Percentiles rank a stretch among this genome's conserved stretches.
phyloP scores from a whole-genome alignment of 768 basidiomycete genomes.

The Leucosporidium scottii region DNA sequence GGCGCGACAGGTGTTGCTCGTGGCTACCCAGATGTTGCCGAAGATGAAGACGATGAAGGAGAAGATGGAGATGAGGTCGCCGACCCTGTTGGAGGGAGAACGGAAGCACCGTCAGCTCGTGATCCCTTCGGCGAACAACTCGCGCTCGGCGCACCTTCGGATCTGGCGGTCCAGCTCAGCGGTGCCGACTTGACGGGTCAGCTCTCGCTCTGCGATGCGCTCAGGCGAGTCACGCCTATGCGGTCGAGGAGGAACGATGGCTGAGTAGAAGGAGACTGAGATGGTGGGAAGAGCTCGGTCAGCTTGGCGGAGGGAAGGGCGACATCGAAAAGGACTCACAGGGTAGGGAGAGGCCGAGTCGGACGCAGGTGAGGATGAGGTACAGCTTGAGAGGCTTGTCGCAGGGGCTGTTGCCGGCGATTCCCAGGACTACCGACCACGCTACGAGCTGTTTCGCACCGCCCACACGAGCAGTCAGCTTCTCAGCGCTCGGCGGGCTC shows the following conservation, averaged over 20 bases:
- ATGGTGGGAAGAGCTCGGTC: background rate
- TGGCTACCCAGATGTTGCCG: constrained; percentile 31
- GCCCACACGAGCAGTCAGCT: too few relatives aligned
- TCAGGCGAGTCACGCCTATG: background rate
- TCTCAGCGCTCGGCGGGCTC: too few relatives aligned
- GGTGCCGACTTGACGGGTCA: constrained; percentile 3
- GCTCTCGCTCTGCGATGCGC: constrained; percentile 4
- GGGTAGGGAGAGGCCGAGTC: constrained; percentile 27
- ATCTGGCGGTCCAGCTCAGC: background rate
- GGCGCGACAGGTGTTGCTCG: background rate
- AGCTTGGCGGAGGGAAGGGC: background rate
- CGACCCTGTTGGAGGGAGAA: too few relatives aligned
- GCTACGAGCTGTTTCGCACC: constrained; percentile 21
- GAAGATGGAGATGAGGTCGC: background rate
- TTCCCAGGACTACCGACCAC: constrained; percentile 26
- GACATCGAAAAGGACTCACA: background rate
- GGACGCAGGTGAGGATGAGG: constrained; percentile 26
- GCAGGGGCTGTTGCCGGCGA: constrained; percentile 17
- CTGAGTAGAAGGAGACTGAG: constrained; percentile 6
- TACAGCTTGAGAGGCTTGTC: constrained; percentile 27
- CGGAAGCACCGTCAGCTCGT: too few relatives aligned
- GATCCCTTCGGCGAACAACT: too few relatives aligned
- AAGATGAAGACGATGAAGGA: constrained; percentile 15
- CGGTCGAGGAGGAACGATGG: background rate
- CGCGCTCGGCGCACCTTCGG: background rate